These are phyloP conservation scores for Soucietia sequanensis DNA, from an alignment of 805 yeast species.

Conservation along the genomic window DNA sequence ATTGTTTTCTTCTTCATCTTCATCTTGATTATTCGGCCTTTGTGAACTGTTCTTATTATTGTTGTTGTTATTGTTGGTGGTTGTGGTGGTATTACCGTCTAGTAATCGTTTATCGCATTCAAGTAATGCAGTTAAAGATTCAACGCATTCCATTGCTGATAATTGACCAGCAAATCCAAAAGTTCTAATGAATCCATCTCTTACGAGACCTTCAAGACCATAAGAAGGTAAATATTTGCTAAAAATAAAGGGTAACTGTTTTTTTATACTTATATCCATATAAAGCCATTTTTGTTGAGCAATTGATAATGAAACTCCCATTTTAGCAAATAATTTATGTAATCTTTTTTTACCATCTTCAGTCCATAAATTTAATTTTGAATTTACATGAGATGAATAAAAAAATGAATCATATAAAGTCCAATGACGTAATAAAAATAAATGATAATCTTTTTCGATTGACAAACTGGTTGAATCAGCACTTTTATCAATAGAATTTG, in stretches of 20 bases:
- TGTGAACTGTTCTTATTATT: no score
- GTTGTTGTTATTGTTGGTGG: conserved; percentile 12
- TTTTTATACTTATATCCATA: conserved; percentile 77
- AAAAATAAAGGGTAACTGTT: conserved; percentile 67
- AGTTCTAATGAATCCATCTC: conserved; percentile 83
- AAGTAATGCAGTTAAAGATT: conserved; percentile 78
- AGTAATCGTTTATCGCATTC: conserved; percentile 54
- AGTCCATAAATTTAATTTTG: conserved; percentile 84
- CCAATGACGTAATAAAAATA: conserved; percentile 89
- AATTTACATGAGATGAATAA: conserved; percentile 88
- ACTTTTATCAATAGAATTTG: conserved; percentile 23
- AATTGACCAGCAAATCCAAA: conserved; percentile 86
- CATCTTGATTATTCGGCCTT: conserved; percentile 23
- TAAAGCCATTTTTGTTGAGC: conserved; percentile 93
- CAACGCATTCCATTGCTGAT: conserved; percentile 92
- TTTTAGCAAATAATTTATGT: conserved; percentile 89
- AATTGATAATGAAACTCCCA: conserved; percentile 90
- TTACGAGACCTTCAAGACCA: conserved; percentile 77
- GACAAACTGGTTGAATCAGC: conserved; percentile 49
- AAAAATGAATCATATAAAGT: conserved; percentile 86
- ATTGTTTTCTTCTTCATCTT: conserved; percentile 9
- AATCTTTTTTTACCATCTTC: conserved; percentile 85
- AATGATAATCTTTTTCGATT: conserved; percentile 79
- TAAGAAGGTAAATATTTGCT: conserved; percentile 67
- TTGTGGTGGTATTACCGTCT: conserved; percentile 6